A percentile compares a stretch with the other conserved stretches of the same genome.
Conservation (phyloP, 2,329 filamentous ascomycete species). For the Fonsecaea nubica region DNA sequence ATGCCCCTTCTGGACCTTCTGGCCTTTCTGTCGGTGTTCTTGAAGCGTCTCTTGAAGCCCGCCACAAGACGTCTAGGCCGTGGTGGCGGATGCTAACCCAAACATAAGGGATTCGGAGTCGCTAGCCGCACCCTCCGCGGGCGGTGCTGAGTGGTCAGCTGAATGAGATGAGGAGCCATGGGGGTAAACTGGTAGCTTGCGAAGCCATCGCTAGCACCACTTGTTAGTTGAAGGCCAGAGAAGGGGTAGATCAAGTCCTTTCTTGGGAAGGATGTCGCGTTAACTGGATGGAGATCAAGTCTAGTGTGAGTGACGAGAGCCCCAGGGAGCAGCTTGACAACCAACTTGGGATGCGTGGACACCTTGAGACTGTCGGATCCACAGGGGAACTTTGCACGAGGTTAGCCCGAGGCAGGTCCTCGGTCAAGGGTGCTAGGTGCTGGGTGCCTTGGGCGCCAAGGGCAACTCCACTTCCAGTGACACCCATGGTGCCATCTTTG, state of each 20-base stretch:
- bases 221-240: conserved; percentile 3
- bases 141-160: not conserved
- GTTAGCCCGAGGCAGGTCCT: not conserved
- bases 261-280: conserved; percentile 9
- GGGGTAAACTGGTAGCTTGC: not conserved
- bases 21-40: conserved; percentile 2
- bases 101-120: not conserved
- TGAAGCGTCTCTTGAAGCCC: not conserved
- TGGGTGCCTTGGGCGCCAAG: not conserved
- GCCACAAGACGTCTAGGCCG: not conserved
- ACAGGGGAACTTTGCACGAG: not conserved
- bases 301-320: not conserved
- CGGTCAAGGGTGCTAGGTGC: not conserved
- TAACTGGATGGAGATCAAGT: not conserved
- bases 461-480: not conserved
- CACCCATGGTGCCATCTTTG: not conserved
- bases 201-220: not conserved
- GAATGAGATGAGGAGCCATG: not conserved
- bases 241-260: conserved; percentile 5
- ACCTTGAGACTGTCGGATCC: not conserved
- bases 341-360: not conserved
- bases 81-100: not conserved
- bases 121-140: not conserved
- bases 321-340: not conserved
- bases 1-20: conserved; percentile 1